Evolutionary conservation across 805 yeast genomes (phyloP).

Genomic region (Hanseniaspora lachancei): DNA sequence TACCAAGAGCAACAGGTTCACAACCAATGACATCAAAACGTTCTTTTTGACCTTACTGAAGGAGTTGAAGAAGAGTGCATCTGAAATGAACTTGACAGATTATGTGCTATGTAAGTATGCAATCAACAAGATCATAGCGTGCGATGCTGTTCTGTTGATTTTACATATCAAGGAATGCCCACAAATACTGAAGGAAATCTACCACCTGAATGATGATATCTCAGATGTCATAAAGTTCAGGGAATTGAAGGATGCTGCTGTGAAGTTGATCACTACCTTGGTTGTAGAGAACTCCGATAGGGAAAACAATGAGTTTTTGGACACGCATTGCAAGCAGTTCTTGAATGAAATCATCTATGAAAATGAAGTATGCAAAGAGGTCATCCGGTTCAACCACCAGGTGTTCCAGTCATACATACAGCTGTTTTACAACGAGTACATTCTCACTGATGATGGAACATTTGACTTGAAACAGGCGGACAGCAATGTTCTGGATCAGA

Average conservation of each 20-base stretch:
- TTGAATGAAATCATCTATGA: conserved; percentile 10
- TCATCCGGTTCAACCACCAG: background rate
- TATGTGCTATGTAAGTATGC: background rate
- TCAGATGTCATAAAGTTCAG: background rate
- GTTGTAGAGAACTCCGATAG: conserved; percentile 1
- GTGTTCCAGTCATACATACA: conserved; percentile 4
- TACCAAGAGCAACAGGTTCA: conserved; percentile 1
- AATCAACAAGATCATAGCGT: background rate
- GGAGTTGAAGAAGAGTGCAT: background rate
- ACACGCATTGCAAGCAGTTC: conserved; percentile 2
- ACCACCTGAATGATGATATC: background rate
- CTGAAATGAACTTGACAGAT: background rate
- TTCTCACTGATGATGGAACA: conserved; percentile 8
- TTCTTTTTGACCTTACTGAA: background rate
- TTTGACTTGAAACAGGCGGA: conserved; percentile 2
- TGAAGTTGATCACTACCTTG: background rate
- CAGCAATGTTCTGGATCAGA: conserved; percentile 3
- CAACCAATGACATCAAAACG: background rate
- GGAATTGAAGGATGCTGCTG: conserved; percentile 1
- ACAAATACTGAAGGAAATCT: background rate
- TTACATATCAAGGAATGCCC: background rate
- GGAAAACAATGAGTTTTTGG: conserved; percentile 1
- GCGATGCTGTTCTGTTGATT: conserved; percentile 9
- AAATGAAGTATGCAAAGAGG: conserved; percentile 4
- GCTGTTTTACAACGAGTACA: conserved; percentile 4